Base-by-base conservation (phyloP, 2,329 filamentous ascomycete genomes). In the Aspergillus vadensis region DNA sequence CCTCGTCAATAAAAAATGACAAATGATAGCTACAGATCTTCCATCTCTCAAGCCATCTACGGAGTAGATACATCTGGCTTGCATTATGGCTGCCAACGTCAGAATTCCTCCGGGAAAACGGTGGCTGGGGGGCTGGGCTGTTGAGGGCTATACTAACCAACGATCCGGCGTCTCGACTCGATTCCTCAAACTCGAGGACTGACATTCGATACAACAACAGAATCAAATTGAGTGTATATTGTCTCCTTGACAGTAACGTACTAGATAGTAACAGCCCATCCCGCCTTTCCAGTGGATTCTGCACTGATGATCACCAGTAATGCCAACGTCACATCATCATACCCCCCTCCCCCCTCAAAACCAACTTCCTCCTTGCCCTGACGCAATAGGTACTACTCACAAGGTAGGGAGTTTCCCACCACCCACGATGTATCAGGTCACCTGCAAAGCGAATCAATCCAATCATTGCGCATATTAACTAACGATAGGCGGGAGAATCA, bases 241-340 rank as follows among this genome's bases (percentile, higher is more conserved):
- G 15, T 21, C 17, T 23, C 41, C 41, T 19, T 23, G 23, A 44
- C 21, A 36, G 32, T 6, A 10, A 12, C 9, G 4, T 27, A 30
- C 27, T 12, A 10, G 9, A 30, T 30, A 36, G 32, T 36, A 14
- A 4, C 32, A 36, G 12, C 12, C 12, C 32, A 36, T 36, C 32
- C 32, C 32, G 32, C 32, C 32, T 14, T 36, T 30, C 27, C 41
- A 21, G 41, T 44, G 41, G 19, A 14, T 23, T 44, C 19, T 44
- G 41, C 19, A 21, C 41, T 19, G 21, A 44, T 44, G 41, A 44
- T 44, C 41, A 21, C 19, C 41, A 44, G 21, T 44, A 23, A 44
- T 44, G 41, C 19, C 41, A 44, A 62, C 57, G 60, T 62, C 60
- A 60, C 59, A 59, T 36, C 32, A 36, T 36, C 30, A 32, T 32